phyloP scores from a whole-genome alignment of 108 stramenopile genomes.

The Licmophora abbreviata region DNA sequence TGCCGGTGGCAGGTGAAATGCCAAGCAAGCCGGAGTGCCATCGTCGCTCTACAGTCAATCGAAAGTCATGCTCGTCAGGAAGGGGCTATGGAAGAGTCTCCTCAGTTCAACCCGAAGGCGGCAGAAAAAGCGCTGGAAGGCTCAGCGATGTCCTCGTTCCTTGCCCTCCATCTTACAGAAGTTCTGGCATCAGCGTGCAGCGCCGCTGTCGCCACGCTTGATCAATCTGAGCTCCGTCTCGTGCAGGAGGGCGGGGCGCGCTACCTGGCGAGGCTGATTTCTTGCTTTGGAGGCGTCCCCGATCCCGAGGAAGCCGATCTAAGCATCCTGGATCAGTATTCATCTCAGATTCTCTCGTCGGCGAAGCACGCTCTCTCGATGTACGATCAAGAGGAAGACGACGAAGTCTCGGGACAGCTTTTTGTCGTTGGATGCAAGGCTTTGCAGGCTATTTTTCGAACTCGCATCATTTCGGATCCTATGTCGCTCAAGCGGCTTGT shows the following conservation, averaged over 20 bases:
- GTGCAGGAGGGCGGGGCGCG: slow-evolving; percentile 56
- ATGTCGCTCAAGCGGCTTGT: slow-evolving; percentile 49
- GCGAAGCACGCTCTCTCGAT: slow-evolving; percentile 60
- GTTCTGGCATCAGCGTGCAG: slow-evolving; percentile 49
- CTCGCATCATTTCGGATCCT: slow-evolving; percentile 40
- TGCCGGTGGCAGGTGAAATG: slow-evolving; percentile 61
- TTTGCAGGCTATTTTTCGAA: slow-evolving; percentile 37
- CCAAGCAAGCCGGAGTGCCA: slow-evolving; percentile 31
- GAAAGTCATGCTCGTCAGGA: no score
- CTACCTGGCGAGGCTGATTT: slow-evolving; percentile 36
- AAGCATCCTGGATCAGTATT: slow-evolving; percentile 53
- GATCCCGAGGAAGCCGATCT: slow-evolving; percentile 54
- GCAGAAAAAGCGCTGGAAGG: slow-evolving; percentile 19
- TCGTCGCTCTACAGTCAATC: slow-evolving; percentile 22
- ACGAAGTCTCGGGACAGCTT: slow-evolving; percentile 29
- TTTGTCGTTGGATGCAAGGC: slow-evolving; percentile 57
- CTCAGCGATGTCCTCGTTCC: slow-evolving; percentile 13
- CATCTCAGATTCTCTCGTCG: slow-evolving; percentile 68
- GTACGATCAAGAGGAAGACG: slow-evolving; percentile 27
- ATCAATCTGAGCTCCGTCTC: slow-evolving; percentile 59
- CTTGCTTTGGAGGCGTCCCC: slow-evolving; percentile 45
- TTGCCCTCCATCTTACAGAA: slow-evolving; percentile 49
- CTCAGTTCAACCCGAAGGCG: slow-evolving; percentile 37
- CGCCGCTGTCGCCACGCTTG: slow-evolving; percentile 55
- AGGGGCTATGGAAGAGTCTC: slow-evolving; percentile 11